Conservation (phyloP, 495 filamentous ascomycete genomes). For the Parathielavia hyrcaniae region DNA sequence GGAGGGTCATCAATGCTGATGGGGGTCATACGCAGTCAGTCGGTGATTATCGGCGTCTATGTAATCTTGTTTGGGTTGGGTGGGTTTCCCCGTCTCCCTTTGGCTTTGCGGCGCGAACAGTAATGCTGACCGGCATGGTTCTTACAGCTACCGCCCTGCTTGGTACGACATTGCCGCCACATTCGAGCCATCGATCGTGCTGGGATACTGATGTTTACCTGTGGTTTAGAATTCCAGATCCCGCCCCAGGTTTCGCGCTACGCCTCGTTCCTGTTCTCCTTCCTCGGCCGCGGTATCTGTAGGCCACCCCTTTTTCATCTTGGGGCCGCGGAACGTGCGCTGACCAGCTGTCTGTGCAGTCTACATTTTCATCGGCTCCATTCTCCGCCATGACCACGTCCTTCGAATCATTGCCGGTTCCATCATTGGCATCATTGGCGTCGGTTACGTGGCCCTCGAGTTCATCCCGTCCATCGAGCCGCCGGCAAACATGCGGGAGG, state of each 20-base stretch:
- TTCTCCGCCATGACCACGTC: slow-evolving; percentile 59
- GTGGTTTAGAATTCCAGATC: slow-evolving; percentile 71
- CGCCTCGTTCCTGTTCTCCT: slow-evolving; percentile 95
- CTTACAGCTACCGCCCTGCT: slow-evolving; percentile 54
- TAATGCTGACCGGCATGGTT: background rate
- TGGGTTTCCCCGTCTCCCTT: slow-evolving; percentile 40
- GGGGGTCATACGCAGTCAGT: slow-evolving; percentile 42
- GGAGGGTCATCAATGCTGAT: slow-evolving; percentile 3
- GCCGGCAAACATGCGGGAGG: slow-evolving; percentile 94
- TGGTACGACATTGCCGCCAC: slow-evolving; percentile 28
- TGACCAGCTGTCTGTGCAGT: slow-evolving; percentile 46
- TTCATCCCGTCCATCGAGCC: slow-evolving; percentile 96
- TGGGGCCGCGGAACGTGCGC: background rate
- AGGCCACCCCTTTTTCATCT: slow-evolving; percentile 38
- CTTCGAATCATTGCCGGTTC: slow-evolving; percentile 60
- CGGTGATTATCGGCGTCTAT: slow-evolving; percentile 74
- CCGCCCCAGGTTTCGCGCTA: slow-evolving; percentile 88
- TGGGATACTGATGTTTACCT: slow-evolving; percentile 12
- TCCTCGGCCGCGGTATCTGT: slow-evolving; percentile 93
- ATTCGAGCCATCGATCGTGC: background rate
- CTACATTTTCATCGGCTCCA: slow-evolving; percentile 90
- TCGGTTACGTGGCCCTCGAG: slow-evolving; percentile 77
- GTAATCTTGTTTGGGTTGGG: slow-evolving; percentile 84
- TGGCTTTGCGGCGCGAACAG: slow-evolving; percentile 1
- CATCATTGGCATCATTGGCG: slow-evolving; percentile 66